Evolutionary conservation across 2,329 filamentous ascomycete genomes (phyloP), one percentile per base, ranked within the genome.

Genomic region (Metarhizium rileyi): DNA sequence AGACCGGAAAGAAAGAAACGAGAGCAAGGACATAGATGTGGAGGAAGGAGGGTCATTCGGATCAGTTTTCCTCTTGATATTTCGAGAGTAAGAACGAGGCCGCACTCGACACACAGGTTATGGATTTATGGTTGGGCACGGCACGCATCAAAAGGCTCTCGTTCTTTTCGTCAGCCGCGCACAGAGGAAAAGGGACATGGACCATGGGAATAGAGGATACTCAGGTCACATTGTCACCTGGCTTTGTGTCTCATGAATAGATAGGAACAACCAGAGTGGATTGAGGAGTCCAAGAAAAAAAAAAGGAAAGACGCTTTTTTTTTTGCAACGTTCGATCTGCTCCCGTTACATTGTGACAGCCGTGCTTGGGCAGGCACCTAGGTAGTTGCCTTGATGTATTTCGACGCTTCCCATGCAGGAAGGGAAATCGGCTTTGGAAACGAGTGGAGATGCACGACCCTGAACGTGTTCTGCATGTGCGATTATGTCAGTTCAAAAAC

Each of bases 201-300:
- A 43, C 47, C 22, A n/a, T n/a, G 41, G 30, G 28, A 44, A 30
- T 36, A 14, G 41, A 26, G 40, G 27, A 48, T 43, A 7, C 25
- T 41, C 44, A 46, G n/a, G 44, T 47, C 45, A 33, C 20, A 44
- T 27, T 12, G 25, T 50, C 35, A 5, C 23, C 28, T 36, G 47
- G 44, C 46, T 52, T 50, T 53, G 49, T 56, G 50, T 52, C 57
- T 52, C 48, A 45, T 55, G 52, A 49, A 46, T 58, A 56, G 53
- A 56, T 33, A 56, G 55, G 57, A n/a, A 63, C 54, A 58, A 63
- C 63, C 63, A 65, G 61, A 59, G 64, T 58, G 65, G 63, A 70
- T 66, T 69, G 64, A 70, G 66, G 66, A 69, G 61, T 67, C 65
- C 62, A 59, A 60, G 47, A 47, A 45, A 66, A 63, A 61, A 66